Percentiles rank a stretch among this genome's conserved stretches.
Evolutionary conservation across 345 rosid species (phyloP).

Genomic region (Eucalyptus curtisii): DNA sequence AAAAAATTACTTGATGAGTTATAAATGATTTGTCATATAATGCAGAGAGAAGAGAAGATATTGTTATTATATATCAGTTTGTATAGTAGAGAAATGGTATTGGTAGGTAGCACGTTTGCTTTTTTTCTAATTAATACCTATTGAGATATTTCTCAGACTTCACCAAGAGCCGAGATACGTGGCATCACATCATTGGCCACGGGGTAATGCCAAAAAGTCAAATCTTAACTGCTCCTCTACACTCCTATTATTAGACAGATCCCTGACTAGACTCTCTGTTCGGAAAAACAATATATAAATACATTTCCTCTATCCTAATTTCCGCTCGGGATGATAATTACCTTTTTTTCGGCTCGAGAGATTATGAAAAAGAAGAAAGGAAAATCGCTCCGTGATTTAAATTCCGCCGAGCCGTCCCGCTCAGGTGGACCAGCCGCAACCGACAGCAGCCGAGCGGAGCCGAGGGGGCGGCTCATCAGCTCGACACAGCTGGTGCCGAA

Average conservation of each 20-base stretch:
- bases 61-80: background rate
- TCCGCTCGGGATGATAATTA: background rate
- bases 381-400: background rate
- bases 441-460: slow-evolving; percentile 10
- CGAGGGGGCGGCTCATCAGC: background rate
- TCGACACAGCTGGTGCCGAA: slow-evolving; percentile 1
- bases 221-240: background rate
- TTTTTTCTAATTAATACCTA: background rate
- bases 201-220: background rate
- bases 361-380: background rate
- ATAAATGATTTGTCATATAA: background rate
- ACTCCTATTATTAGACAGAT: background rate
- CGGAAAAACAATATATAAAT: background rate
- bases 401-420: background rate
- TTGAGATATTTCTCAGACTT: background rate
- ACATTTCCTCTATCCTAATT: background rate
- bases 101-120: background rate
- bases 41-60: background rate
- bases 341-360: background rate
- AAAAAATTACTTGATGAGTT: background rate
- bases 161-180: background rate
- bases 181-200: background rate
- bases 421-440: background rate
- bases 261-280: background rate
- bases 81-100: background rate